phyloP scores from a whole-genome alignment of 768 basidiomycete species.

The Chalciporus pseudorubinellus region DNA sequence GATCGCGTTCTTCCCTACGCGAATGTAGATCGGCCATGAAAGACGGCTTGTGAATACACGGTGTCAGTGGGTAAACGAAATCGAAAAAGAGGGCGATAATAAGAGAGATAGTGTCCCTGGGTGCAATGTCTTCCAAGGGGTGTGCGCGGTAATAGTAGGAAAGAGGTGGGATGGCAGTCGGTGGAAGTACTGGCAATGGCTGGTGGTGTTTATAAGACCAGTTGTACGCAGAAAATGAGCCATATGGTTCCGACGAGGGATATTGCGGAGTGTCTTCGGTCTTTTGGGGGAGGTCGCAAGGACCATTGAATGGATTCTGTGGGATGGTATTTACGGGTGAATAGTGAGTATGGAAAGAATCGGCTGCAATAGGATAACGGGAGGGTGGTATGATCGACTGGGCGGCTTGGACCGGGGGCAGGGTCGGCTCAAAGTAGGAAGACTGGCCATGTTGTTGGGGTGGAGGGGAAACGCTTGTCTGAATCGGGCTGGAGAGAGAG shows the following conservation, averaged over 20 bases:
- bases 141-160: conserved; percentile 73
- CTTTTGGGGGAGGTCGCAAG: conserved; percentile 42
- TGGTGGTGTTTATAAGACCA: conserved; percentile 71
- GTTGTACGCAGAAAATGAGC: conserved; percentile 63
- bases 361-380: conserved; percentile 67
- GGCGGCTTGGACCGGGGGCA: conserved; percentile 40
- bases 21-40: conserved; percentile 88
- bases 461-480: conserved; percentile 45
- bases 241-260: conserved; percentile 52
- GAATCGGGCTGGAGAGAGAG: conserved; percentile 46
- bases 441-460: conserved; percentile 20
- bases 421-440: conserved; percentile 53
- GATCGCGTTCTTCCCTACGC: conserved; percentile 80
- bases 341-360: conserved; percentile 62
- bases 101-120: conserved; percentile 74
- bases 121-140: conserved; percentile 78
- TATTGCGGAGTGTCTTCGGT: conserved; percentile 43
- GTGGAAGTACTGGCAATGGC: conserved; percentile 43
- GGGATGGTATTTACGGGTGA: conserved; percentile 35
- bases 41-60: conserved; percentile 86
- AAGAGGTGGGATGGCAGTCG: conserved; percentile 52
- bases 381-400: conserved; percentile 53
- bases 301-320: conserved; percentile 38
- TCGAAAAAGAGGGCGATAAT: conserved; percentile 91
- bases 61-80: conserved; percentile 89